These are phyloP conservation scores for Heterobasidion occidentale DNA, from an alignment of 1,284 basidiomycete species.

Conservation along the genomic window DNA sequence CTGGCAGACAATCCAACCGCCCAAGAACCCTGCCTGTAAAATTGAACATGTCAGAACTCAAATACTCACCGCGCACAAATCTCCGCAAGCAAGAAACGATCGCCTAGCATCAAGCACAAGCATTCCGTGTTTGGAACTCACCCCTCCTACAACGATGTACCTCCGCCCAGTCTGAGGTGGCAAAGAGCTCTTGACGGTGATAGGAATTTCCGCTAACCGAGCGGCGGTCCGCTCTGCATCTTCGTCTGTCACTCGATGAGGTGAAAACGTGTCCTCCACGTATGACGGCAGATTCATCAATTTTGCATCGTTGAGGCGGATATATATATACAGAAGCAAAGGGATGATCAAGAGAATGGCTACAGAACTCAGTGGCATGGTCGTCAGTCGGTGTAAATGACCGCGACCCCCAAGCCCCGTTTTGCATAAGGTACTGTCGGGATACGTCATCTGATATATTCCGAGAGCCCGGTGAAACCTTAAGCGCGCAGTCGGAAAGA, in stretches of 20 bases:
- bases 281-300: constrained; percentile 36
- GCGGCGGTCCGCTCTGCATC: constrained; percentile 29
- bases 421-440: no score
- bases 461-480: no score
- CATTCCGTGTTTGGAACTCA: constrained; percentile 20
- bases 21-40: constrained; percentile 57
- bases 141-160: constrained; percentile 50
- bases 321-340: constrained; percentile 30
- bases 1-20: constrained; percentile 67
- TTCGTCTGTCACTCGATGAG: constrained; percentile 34
- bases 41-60: not conserved
- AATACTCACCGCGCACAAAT: no score
- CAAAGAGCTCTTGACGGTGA: constrained; percentile 29
- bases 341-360: not conserved
- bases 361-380: not conserved
- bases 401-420: not conserved
- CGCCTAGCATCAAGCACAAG: not conserved
- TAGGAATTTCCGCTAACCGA: constrained; percentile 23
- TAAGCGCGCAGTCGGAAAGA: not conserved
- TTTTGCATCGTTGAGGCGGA: constrained; percentile 40
- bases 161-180: constrained; percentile 46
- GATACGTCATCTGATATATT: no score
- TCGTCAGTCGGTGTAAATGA: not conserved
- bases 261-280: constrained; percentile 32
- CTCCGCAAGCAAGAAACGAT: no score